Base-by-base conservation (phyloP, 1,284 basidiomycete genomes). In the Leucoagaricus sp. region DNA sequence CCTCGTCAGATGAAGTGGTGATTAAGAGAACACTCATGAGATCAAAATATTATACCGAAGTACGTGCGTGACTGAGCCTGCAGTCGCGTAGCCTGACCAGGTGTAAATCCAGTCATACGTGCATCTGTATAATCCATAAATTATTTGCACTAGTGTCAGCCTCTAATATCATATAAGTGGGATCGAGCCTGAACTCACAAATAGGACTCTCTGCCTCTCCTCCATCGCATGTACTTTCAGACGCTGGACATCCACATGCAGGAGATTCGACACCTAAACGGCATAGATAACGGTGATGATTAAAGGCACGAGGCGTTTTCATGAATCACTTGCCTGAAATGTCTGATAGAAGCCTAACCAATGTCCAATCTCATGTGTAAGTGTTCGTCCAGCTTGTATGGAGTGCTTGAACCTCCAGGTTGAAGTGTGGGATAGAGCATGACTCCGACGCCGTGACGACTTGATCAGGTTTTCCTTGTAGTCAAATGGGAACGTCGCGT, bases 331-430 rank as follows among this genome's bases (percentile, higher is more conserved):
- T 15, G 55, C 59, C 53, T 60, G 55, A 33, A 60, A 60, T 13
- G 59, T 60, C 29, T 60, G 59, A 38, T 60, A 60, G 29, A 60
- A 34, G 4, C 59, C 59, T 15, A 41, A 46, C 59, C 59, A 60
- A 40, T 60, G 59, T 12, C 59, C 59, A 40, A 38, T 33, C 50
- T 60, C 59, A 29, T 60, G 59, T 13, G 53, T 55, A 21, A 60
- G 51, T 10, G 55, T 61, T 29, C 58, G 25, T 0, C 57, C 58
- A 25, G 53, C 50, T 60, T 58, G 46, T 58, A 60, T 5, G 55
- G 55, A 7, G 52, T 31, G 12, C 28, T 28, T 2, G 49, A 44
- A n/a, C 47, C 52, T 13, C 51, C 53, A 26, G 57, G n/a, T n/a
- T n/a, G 60, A 40, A 60, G 26, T 4, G 48, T 58, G 8, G 55